A percentile compares a stretch with the other conserved stretches of the same genome.
Conservation (phyloP, 2,329 filamentous ascomycete genomes). For the Ceratocystis huliohia region DNA sequence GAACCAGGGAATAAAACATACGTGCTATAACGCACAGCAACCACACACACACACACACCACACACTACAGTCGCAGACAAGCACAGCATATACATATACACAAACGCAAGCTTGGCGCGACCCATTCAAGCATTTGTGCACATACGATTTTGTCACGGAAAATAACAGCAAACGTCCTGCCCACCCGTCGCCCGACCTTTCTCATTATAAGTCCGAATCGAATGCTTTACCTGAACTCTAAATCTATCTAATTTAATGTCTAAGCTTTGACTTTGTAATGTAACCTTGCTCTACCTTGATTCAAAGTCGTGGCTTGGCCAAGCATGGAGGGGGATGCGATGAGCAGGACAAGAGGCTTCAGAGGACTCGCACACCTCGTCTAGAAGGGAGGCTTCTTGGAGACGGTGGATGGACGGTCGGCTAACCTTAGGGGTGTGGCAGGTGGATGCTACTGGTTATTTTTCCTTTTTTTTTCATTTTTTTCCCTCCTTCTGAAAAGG, state of each 20-base stretch:
- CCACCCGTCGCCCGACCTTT: neutral
- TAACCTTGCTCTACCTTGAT: slow-evolving; percentile 4
- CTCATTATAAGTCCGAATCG: neutral
- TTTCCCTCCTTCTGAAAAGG: neutral
- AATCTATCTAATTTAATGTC: neutral
- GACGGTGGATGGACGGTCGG: too few species aligned
- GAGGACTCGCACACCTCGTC: too few species aligned
- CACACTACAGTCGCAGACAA: neutral
- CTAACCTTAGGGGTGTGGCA: too few species aligned
- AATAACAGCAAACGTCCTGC: neutral
- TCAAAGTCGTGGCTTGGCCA: neutral
- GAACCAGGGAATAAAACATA: too few species aligned
- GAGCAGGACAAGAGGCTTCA: neutral
- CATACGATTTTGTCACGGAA: neutral
- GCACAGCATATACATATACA: neutral
- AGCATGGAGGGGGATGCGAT: neutral
- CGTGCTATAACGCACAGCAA: neutral
- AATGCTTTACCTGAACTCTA: neutral
- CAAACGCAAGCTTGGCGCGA: neutral
- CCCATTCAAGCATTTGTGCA: neutral
- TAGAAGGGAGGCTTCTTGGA: too few species aligned
- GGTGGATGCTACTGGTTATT: too few species aligned
- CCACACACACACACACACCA: neutral
- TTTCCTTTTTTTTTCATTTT: neutral
- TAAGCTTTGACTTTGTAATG: slow-evolving; percentile 3